phyloP scores from a whole-genome alignment of 2,329 filamentous ascomycete species.

The Hypoxylon sp. region DNA sequence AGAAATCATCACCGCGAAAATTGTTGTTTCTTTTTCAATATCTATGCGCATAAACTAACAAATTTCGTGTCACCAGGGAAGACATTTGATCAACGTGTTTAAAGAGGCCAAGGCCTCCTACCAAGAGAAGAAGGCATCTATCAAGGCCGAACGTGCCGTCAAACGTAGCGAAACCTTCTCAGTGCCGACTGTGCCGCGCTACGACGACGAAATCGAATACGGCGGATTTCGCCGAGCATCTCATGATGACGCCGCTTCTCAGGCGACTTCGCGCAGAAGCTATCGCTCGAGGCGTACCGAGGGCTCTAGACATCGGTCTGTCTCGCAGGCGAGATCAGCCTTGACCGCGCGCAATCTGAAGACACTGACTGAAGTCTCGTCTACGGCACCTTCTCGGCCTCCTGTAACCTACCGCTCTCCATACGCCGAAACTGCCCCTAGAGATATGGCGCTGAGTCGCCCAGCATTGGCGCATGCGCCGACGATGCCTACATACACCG shows the following conservation, averaged over 20 bases:
- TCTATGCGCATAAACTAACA: constrained; percentile 23
- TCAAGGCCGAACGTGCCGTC: constrained; percentile 72
- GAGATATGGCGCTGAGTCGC: constrained; percentile 58
- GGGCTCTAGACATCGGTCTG: constrained; percentile 50
- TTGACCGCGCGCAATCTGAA: constrained; percentile 66
- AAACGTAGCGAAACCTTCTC: constrained; percentile 73
- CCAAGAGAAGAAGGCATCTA: constrained; percentile 84
- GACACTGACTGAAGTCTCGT: constrained; percentile 65
- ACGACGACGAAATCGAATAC: constrained; percentile 49
- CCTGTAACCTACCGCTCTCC: constrained; percentile 55
- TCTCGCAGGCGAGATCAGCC: constrained; percentile 53
- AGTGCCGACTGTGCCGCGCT: constrained; percentile 47
- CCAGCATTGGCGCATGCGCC: constrained; percentile 52
- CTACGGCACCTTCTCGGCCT: constrained; percentile 58
- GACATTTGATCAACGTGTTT: constrained; percentile 89
- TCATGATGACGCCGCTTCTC: constrained; percentile 53
- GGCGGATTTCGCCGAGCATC: constrained; percentile 44
- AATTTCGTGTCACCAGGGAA: constrained; percentile 69
- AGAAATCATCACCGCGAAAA: constrained; percentile 17
- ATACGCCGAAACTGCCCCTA: constrained; percentile 59
- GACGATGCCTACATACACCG: constrained; percentile 44
- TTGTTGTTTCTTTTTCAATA: background rate
- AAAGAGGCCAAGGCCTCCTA: constrained; percentile 92
- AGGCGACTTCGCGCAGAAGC: constrained; percentile 58
- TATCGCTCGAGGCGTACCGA: constrained; percentile 55